These are phyloP conservation scores for Aurifilum marmelostoma DNA, from an alignment of 2,329 filamentous ascomycete species.

Conservation along the genomic window DNA sequence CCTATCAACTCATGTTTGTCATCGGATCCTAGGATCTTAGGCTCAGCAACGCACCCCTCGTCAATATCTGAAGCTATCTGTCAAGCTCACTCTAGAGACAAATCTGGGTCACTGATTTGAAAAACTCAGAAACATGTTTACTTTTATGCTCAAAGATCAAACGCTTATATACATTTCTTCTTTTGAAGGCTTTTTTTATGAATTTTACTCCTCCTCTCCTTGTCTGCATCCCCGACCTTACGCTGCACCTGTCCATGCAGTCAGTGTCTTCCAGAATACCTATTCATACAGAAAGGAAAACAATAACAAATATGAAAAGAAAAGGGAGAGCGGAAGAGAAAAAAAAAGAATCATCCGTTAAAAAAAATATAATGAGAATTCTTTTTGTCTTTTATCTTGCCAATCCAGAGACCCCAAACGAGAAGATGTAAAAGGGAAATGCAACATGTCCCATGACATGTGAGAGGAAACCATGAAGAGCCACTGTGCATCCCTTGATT, in stretches of 20 bases:
- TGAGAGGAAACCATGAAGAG: not conserved
- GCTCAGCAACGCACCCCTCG: not conserved
- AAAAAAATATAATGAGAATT: conserved; percentile 17
- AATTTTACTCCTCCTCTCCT: not conserved
- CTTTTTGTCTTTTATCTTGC: conserved; percentile 26
- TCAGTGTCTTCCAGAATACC: not conserved
- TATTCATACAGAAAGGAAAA: not conserved
- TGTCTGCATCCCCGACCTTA: not conserved
- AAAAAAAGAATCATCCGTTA: not conserved
- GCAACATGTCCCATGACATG: conserved; percentile 10
- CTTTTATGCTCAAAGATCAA: not conserved
- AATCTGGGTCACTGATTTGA: not conserved
- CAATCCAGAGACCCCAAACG: conserved; percentile 23
- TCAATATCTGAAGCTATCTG: too few species aligned
- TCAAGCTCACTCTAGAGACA: not conserved
- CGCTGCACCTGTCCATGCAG: not conserved
- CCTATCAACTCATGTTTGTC: too few species aligned
- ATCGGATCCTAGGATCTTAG: not conserved
- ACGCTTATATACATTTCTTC: not conserved
- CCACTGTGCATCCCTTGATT: conserved; percentile 6
- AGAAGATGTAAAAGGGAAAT: conserved; percentile 9
- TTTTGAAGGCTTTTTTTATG: not conserved
- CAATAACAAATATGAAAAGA: not conserved
- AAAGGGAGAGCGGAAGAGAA: not conserved
- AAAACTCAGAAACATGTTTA: not conserved